phyloP scores from a whole-genome alignment of 768 basidiomycete genomes.

The Suillus plorans region DNA sequence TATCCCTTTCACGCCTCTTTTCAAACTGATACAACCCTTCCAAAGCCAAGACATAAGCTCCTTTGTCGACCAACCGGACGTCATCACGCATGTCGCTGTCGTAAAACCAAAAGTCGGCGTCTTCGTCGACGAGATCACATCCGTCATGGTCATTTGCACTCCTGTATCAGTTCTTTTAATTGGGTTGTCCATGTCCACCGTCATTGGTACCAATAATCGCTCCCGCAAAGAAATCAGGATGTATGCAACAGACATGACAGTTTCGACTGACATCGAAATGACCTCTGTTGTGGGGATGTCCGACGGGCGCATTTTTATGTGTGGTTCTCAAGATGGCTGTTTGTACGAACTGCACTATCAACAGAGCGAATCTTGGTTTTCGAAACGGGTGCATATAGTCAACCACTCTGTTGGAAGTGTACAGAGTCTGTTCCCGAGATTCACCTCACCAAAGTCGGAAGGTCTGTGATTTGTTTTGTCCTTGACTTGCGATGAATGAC shows the following conservation, averaged over 20 bases:
- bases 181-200: constrained; percentile 61
- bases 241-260: constrained; percentile 84
- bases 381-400: constrained; percentile 77
- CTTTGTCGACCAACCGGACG: constrained; percentile 88
- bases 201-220: constrained; percentile 38
- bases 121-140: constrained; percentile 91
- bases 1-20: constrained; percentile 15
- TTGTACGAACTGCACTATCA: constrained; percentile 93
- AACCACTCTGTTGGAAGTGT: constrained; percentile 84
- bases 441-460: constrained; percentile 60
- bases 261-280: constrained; percentile 84
- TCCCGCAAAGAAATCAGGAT: constrained; percentile 76
- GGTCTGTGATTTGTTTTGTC: constrained; percentile 45
- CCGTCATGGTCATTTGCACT: constrained; percentile 88
- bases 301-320: constrained; percentile 91
- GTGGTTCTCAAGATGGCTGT: constrained; percentile 79
- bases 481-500: constrained; percentile 5
- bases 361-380: constrained; percentile 90
- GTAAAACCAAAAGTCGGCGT: constrained; percentile 83
- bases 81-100: constrained; percentile 85
- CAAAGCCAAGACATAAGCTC: constrained; percentile 84
- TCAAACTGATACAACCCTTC: background rate
- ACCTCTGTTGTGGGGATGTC: constrained; percentile 73
- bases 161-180: constrained; percentile 80
- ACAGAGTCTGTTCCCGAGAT: constrained; percentile 76